phyloP scores from a whole-genome alignment of 441 rosid species.

The Gossypium trilobum region DNA sequence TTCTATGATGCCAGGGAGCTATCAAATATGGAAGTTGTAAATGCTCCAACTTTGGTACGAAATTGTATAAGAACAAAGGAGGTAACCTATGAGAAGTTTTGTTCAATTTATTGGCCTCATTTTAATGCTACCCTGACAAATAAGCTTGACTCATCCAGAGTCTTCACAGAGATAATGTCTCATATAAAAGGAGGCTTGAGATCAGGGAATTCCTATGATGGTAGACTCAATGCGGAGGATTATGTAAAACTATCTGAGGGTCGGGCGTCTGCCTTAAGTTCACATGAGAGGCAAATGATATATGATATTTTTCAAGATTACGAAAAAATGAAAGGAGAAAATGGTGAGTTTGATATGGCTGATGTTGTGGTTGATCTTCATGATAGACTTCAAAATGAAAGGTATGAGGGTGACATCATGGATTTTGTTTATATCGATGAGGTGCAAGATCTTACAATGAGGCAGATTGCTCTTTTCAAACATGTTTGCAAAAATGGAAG shows the following conservation, averaged over 20 bases:
- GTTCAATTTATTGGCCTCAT: slow-evolving; percentile 42
- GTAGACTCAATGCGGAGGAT: slow-evolving; percentile 25
- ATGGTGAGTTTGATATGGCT: slow-evolving; percentile 44
- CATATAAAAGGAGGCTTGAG: slow-evolving; percentile 41
- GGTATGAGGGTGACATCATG: slow-evolving; percentile 24
- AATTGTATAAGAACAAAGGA: slow-evolving; percentile 34
- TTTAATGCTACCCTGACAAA: slow-evolving; percentile 30
- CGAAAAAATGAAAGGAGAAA: slow-evolving; percentile 38
- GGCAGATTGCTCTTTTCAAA: slow-evolving; percentile 45
- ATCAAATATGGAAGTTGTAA: slow-evolving; percentile 13
- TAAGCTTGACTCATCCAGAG: slow-evolving; percentile 40
- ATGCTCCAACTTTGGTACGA: slow-evolving; percentile 21
- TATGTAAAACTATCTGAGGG: slow-evolving; percentile 29
- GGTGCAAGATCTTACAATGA: slow-evolving; percentile 59
- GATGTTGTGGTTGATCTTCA: slow-evolving; percentile 52
- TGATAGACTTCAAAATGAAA: slow-evolving; percentile 23
- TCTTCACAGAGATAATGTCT: slow-evolving; percentile 46
- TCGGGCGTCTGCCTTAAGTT: slow-evolving; percentile 30
- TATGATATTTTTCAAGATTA: slow-evolving; percentile 36
- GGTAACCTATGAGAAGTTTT: slow-evolving; percentile 42
- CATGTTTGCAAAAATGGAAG: slow-evolving; percentile 32
- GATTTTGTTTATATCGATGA: slow-evolving; percentile 53
- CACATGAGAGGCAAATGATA: slow-evolving; percentile 22
- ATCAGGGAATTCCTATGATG: slow-evolving; percentile 18
- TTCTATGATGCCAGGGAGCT: slow-evolving; percentile 27